phyloP scores from a whole-genome alignment of 2,329 filamentous ascomycete genomes.

The Aspergillus viridinutans region DNA sequence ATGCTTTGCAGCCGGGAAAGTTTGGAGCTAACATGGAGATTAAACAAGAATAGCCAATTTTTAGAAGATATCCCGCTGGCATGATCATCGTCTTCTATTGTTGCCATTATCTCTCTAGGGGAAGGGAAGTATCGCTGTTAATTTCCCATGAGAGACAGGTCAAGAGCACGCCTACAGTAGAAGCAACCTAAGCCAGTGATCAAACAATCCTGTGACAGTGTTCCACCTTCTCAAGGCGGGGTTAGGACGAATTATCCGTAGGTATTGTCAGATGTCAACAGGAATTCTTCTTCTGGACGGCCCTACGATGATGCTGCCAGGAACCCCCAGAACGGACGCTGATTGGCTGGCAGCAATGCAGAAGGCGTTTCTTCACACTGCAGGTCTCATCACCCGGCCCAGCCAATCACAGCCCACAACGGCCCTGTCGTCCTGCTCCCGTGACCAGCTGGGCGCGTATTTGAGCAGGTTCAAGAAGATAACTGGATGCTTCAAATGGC shows the following conservation, averaged over 20 bases:
- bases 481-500: background rate
- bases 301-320: background rate
- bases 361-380: conserved; percentile 22
- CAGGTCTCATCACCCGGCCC: conserved; percentile 18
- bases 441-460: conserved; percentile 19
- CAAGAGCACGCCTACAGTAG: background rate
- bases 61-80: background rate
- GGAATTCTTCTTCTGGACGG: conserved; percentile 3
- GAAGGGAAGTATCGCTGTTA: background rate
- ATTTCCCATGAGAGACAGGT: background rate
- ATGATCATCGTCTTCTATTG: background rate
- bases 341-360: conserved; percentile 14
- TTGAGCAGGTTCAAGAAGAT: background rate
- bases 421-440: conserved; percentile 9
- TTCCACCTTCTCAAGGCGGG: background rate
- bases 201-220: background rate
- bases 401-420: conserved; percentile 12
- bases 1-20: background rate
- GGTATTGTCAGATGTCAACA: background rate
- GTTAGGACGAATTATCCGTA: background rate
- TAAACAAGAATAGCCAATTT: conserved; percentile 3
- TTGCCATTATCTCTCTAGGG: background rate
- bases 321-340: background rate
- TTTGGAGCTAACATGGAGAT: background rate
- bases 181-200: background rate